These are phyloP conservation scores for Coniochaeta pulveracea DNA, from an alignment of 2,329 filamentous ascomycete species.

Conservation along the genomic window DNA sequence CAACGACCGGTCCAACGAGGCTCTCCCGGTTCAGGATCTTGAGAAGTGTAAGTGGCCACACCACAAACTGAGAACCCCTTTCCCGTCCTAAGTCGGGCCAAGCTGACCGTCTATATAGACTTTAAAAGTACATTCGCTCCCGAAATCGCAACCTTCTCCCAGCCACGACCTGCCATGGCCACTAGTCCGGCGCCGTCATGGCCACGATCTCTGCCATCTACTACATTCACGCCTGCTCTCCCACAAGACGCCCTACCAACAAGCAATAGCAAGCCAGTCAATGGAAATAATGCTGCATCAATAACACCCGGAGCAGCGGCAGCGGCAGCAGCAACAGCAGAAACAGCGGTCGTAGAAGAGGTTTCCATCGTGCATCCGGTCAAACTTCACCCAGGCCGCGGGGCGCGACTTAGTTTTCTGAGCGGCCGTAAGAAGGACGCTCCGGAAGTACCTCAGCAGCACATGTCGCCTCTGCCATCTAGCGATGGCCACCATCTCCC, in stretches of 20 bases:
- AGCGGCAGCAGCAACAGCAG: conserved; percentile 11
- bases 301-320: conserved; percentile 10
- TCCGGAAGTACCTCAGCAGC: conserved; percentile 12
- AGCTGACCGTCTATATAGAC: conserved; percentile 27
- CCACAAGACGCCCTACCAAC: conserved; percentile 10
- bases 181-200: conserved; percentile 31
- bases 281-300: too few species aligned
- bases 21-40: conserved; percentile 45
- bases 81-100: too few species aligned
- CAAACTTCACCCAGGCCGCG: conserved; percentile 36
- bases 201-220: conserved; percentile 37
- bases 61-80: neutral
- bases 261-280: too few species aligned
- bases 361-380: conserved; percentile 38
- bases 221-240: conserved; percentile 20
- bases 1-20: conserved; percentile 46
- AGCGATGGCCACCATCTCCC: conserved; percentile 8
- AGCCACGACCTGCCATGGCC: conserved; percentile 31
- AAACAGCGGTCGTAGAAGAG: conserved; percentile 32
- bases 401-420: conserved; percentile 45
- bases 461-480: conserved; percentile 8
- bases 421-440: conserved; percentile 37
- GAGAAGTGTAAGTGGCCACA: conserved; percentile 44
- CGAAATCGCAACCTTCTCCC: conserved; percentile 53
- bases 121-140: conserved; percentile 53